Base-by-base conservation (phyloP, 495 filamentous ascomycete genomes). In the Clavariopsis aquatica region DNA sequence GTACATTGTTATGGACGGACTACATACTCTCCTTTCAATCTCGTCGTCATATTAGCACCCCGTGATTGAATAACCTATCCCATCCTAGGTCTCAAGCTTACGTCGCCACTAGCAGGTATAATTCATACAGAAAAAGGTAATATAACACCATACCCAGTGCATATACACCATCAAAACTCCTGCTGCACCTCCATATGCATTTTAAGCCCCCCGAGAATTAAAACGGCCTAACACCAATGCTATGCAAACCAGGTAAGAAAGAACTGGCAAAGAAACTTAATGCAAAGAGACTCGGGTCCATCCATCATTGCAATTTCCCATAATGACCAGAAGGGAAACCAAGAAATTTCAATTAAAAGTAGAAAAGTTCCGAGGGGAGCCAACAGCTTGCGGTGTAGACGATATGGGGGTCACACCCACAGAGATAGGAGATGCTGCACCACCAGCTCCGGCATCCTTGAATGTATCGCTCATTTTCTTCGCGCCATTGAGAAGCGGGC, bases 401-500 rank as follows among this genome's bases (percentile, higher is more conserved):
- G 58, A 20, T 13, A 53, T 52, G 29, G 49, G 52, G 19, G 58
- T 62, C 7, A 49, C 36, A 2, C 60, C 60, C 13, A 66, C 49
- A 19, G 64, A 49, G 8, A 34, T 54, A 10, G 64, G 64, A 12
- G 65, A 63, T 15, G 62, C 85, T 60, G 87, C 82, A 22, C 77
- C 77, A 9, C 57, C 85, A 60, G 87, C 82, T 19, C 77, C 77
- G 55, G 72, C 65, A 47, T 74, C 74, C 24, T 68, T 70, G 62
- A 71, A 69, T 13, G 77, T 78, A 53, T 91, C 89, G 62, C 89
- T 87, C 47, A 83, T 82, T 54, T 89, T 89, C 78, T 87, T 87
- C 6, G 87, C 90, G 46, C 92, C 92, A 71, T 97, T 97, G 47
- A 97, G 87, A 71, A 95, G 78, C 5, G 92, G 92, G 70, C 92